These are phyloP conservation scores for Lichtheimia hyalospora DNA, from an alignment of 371 early-diverging fungal genomes.

Conservation along the genomic window DNA sequence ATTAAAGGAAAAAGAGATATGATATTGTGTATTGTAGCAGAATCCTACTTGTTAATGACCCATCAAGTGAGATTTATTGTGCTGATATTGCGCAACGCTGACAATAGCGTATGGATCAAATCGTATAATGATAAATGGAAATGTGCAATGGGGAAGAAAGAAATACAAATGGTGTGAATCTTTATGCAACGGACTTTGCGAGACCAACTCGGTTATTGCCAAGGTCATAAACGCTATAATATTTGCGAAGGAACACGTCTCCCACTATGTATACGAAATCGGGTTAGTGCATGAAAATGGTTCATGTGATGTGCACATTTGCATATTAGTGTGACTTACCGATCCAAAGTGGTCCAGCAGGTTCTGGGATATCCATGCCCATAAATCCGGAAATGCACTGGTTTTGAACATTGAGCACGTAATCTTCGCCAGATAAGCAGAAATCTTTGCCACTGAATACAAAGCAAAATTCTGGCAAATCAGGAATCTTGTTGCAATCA, in stretches of 20 bases:
- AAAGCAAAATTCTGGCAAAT: slow-evolving; percentile 74
- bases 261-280: slow-evolving; percentile 57
- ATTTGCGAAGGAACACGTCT: slow-evolving; percentile 93
- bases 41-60: too few relatives aligned
- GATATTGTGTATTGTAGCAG: too few relatives aligned
- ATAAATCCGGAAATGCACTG: slow-evolving; percentile 93
- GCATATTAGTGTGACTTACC: slow-evolving; percentile 4
- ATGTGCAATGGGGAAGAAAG: not conserved
- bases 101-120: not conserved
- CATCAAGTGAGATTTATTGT: not conserved
- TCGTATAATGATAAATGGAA: not conserved
- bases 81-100: too few relatives aligned
- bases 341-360: slow-evolving; percentile 40
- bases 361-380: slow-evolving; percentile 83
- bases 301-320: not conserved
- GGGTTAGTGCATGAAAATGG: not conserved
- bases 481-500: slow-evolving; percentile 68
- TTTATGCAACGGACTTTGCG: slow-evolving; percentile 19
- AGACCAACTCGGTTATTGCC: slow-evolving; percentile 89
- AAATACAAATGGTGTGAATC: not conserved
- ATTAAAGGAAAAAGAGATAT: too few relatives aligned
- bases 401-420: slow-evolving; percentile 77
- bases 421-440: slow-evolving; percentile 53
- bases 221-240: slow-evolving; percentile 87
- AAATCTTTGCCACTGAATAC: slow-evolving; percentile 72